Percentiles rank a stretch among this genome's conserved stretches.
These are phyloP conservation scores for Peronospora farinosa DNA, from an alignment of 352 stramenopile species.

Conservation along the genomic window DNA sequence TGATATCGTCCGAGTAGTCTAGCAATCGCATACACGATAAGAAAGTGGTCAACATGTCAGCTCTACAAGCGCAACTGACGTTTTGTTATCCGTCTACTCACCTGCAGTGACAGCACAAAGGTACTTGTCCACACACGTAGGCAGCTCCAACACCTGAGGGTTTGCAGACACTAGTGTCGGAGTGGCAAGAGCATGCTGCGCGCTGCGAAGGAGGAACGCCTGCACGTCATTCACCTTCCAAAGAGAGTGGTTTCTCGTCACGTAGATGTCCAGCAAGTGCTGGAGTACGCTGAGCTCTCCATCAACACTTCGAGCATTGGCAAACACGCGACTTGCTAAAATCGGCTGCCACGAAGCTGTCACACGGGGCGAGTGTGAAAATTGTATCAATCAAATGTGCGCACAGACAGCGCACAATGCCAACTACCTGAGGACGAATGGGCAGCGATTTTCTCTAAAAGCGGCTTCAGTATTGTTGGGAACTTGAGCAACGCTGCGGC, in stretches of 20 bases:
- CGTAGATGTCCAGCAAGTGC: conserved; percentile 79
- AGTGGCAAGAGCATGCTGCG: conserved; percentile 57
- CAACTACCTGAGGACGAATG: conserved; percentile 57
- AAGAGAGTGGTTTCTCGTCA: conserved; percentile 64
- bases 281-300: conserved; percentile 50
- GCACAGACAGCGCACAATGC: conserved; percentile 1
- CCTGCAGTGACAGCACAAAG: conserved; percentile 52
- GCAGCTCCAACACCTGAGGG: conserved; percentile 54
- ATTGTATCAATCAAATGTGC: background rate
- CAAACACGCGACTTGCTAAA: conserved; percentile 67
- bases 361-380: background rate
- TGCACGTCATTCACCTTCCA: conserved; percentile 84
- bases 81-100: conserved; percentile 19
- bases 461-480: conserved; percentile 58
- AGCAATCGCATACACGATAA: background rate
- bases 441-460: conserved; percentile 69
- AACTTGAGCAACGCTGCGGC: conserved; percentile 58
- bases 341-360: conserved; percentile 67
- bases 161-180: conserved; percentile 42
- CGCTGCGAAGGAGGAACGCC: conserved; percentile 54
- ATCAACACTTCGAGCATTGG: conserved; percentile 56
- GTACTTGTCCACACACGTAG: conserved; percentile 63
- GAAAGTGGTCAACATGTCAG: background rate
- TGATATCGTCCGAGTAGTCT: conserved; percentile 87
- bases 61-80: background rate